These are phyloP conservation scores for Pseudogymnoascus sp. DNA, from an alignment of 2,329 filamentous ascomycete genomes.

Conservation along the genomic window DNA sequence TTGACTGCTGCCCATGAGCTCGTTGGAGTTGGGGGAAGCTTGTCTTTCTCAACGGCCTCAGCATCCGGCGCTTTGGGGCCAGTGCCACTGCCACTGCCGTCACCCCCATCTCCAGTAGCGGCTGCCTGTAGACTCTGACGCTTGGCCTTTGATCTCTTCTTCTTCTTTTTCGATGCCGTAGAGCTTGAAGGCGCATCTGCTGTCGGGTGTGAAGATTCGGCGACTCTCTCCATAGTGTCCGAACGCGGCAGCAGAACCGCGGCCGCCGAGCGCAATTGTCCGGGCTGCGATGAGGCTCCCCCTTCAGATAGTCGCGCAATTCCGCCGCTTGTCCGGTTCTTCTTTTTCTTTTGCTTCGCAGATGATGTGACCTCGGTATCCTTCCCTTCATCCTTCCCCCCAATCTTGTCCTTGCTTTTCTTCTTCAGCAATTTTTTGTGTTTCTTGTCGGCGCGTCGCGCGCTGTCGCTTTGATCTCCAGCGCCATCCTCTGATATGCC, in stretches of 20 bases:
- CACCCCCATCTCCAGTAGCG: neutral
- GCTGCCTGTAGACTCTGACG: conserved; percentile 8
- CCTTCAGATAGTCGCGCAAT: neutral
- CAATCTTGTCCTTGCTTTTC: neutral
- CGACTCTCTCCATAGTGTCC: neutral
- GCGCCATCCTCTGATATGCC: neutral
- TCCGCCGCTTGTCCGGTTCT: neutral
- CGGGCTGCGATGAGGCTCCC: neutral
- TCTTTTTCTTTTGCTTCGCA: neutral
- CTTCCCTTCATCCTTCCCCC: neutral
- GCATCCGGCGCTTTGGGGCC: neutral
- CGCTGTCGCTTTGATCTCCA: neutral
- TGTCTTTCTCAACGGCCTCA: neutral
- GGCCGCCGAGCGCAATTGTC: neutral
- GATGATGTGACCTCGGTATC: neutral
- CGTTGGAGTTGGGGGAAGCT: neutral
- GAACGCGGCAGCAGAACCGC: neutral
- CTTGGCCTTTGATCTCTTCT: neutral
- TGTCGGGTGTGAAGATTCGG: neutral
- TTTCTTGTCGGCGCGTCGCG: neutral
- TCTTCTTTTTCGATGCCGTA: conserved; percentile 6
- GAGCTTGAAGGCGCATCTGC: neutral
- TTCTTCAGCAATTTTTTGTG: neutral
- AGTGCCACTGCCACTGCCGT: neutral
- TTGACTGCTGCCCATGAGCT: neutral